Evolutionary conservation across 2,329 filamentous ascomycete genomes (phyloP), one percentile per base, ranked within the genome.

Genomic region (Stemphylium vesicarium): DNA sequence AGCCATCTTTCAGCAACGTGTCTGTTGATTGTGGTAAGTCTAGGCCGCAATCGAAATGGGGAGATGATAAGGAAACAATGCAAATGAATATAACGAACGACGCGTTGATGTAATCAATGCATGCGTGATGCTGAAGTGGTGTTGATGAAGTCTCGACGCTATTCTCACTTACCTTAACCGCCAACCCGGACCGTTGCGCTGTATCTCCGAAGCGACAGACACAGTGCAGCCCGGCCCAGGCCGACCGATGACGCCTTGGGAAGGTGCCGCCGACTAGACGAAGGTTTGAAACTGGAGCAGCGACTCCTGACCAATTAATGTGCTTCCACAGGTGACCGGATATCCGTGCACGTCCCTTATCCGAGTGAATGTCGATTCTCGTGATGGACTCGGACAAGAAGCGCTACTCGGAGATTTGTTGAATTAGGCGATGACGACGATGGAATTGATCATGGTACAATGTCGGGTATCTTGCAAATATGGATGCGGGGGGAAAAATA

Each of bases 1-100:
- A 79, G 95, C 95, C 95, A 98, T 99, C 22, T 60, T 69, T 57
- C 63, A 55, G 48, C 36, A 50, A 12, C 35, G 46, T 15, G 35
- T 55, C 48, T 51, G 48, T 37, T 32, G 45, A 43, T 26, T 18
- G 26, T 32, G n/a, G 50, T 57, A 33, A 57, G 54, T 50, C 49
- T 38, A n/a, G 29, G 16, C 18, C 13, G 48, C n/a, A 15, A 39
- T 43, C 32, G 20, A 32, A 44, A 41, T 31, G 39, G 53, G 41
- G 44, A 37, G 44, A 40, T 48, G 37, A n/a, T 26, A 35, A 31
- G 12, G 26, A 4, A 4, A 33, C 13, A 26, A 11, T 16, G 20
- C 3, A 15, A 13, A 26, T 13, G 16, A 13, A 22, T 1, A 20
- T 15, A 12, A 47, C 5, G 12, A 9, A 29, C 22, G 24, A 18